phyloP scores from a whole-genome alignment of 75 land plant genomes.

The Sequoiadendron giganteum region DNA sequence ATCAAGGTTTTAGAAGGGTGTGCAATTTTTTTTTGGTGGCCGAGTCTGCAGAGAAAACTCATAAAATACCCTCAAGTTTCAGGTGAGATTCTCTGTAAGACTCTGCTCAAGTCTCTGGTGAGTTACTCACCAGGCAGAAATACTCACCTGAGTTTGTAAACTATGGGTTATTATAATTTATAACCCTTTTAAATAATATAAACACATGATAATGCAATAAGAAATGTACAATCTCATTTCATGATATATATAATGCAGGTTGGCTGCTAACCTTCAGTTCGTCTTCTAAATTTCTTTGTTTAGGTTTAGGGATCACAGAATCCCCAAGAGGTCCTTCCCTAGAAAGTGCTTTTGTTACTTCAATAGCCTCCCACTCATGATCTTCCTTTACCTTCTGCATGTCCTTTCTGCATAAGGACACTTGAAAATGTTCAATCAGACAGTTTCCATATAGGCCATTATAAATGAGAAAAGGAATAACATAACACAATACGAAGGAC shows the following conservation, averaged over 20 bases:
- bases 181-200: not conserved
- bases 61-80: too few relatives aligned
- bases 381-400: constrained; percentile 76
- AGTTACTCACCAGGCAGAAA: too few relatives aligned
- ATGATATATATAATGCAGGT: not conserved
- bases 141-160: too few relatives aligned
- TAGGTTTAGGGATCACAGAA: constrained; percentile 46
- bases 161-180: too few relatives aligned
- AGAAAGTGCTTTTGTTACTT: constrained; percentile 51
- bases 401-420: constrained; percentile 56
- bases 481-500: not conserved
- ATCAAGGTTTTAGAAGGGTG: too few relatives aligned
- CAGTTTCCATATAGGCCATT: not conserved
- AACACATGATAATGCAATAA: not conserved
- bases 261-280: constrained; percentile 66
- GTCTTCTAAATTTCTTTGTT: constrained; percentile 71
- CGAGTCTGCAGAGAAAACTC: too few relatives aligned
- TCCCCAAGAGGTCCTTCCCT: constrained; percentile 67
- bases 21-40: too few relatives aligned
- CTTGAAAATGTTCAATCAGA: not conserved
- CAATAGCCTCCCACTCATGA: constrained; percentile 71
- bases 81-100: too few relatives aligned
- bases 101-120: too few relatives aligned
- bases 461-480: not conserved
- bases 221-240: not conserved